Base-by-base conservation (phyloP, 441 rosid species). In the Arabidopsis hybrid region DNA sequence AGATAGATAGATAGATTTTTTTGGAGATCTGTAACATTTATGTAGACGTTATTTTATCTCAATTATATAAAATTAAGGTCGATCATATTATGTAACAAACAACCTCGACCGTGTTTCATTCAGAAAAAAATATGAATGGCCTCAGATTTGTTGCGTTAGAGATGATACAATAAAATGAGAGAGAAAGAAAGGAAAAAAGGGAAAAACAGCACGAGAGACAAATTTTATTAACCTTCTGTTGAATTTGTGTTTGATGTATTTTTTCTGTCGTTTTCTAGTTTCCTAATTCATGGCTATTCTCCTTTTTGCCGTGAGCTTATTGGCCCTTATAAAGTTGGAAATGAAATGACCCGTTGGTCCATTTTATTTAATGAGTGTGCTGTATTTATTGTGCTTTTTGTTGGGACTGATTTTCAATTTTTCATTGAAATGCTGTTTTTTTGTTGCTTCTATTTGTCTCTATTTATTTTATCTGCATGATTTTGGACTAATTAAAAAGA, bases 341-440 rank as follows among this genome's bases (percentile, higher is more conserved):
- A 43, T 35, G 77, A 72, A 60, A 72, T 35, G 73, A 71, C 77
- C 50, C 53, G 18, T 17, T 60, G 62, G 80, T 56, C 76, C 80
- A 50, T 71, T 45, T 60, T 43, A 60, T 65, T 64, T 21, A 77
- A 66, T 65, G 66, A 14, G 51, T 40, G 69, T 60, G 47, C 29
- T 68, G 73, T 61, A 51, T 71, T 77, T 60, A 72, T 21, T 60
- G 77, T 72, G 43, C 45, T n/a, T 77, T 77, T 77, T 42, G 73
- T 72, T 60, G 71, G 68, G 58, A 77, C 77, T 65, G 49, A 72
- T 77, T 66, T 77, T 77, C 76, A 42, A 50, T 76, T 77, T 65
- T 77, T 72, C 73, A 36, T 59, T 77, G 43, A 32, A 50, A 71
- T 51, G 49, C 71, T 59, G 13, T 42, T 60, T 42, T 39, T 14